A percentile compares a stretch with the other conserved stretches of the same genome.
phyloP scores from a whole-genome alignment of 768 basidiomycete genomes.

The Amanita polypyramis region DNA sequence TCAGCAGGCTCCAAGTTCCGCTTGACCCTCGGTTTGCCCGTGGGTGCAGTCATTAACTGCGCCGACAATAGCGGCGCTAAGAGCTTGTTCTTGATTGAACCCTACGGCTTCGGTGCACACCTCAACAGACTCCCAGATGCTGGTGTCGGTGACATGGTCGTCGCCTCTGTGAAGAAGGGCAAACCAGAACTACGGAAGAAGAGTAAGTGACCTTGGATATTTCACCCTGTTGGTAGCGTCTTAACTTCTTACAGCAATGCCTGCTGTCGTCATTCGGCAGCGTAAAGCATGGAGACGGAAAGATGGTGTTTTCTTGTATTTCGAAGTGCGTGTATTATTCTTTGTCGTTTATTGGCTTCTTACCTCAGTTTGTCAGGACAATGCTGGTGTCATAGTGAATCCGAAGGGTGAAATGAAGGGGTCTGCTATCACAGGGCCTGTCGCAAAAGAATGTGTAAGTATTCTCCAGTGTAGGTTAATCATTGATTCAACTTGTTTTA shows the following conservation, averaged over 20 bases:
- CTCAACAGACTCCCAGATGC: conserved; percentile 97
- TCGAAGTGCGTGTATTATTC: conserved; percentile 48
- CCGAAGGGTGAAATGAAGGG: conserved; percentile 99
- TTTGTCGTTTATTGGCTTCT: not conserved
- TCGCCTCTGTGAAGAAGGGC: conserved; percentile 98
- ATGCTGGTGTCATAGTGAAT: conserved; percentile 96
- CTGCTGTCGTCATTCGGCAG: conserved; percentile 92
- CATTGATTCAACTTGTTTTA: conserved; percentile 18
- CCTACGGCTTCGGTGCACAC: conserved; percentile 91
- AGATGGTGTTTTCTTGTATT: conserved; percentile 99
- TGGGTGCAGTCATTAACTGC: conserved; percentile 92
- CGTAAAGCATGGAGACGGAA: conserved; percentile 97
- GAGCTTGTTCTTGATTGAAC: conserved; percentile 90
- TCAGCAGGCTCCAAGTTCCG: conserved; percentile 94
- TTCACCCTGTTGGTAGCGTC: conserved; percentile 9
- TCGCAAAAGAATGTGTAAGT: conserved; percentile 98
- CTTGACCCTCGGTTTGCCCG: conserved; percentile 88
- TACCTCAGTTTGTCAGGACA: conserved; percentile 43
- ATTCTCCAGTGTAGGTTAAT: not conserved
- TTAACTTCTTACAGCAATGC: conserved; percentile 64
- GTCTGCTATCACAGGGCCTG: conserved; percentile 90
- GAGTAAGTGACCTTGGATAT: conserved; percentile 46
- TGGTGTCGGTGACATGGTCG: conserved; percentile 91
- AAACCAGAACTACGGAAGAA: conserved; percentile 99
- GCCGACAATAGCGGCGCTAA: conserved; percentile 99